These are phyloP conservation scores for Aspergillus sp. DNA, from an alignment of 2,329 filamentous ascomycete genomes.

Conservation along the genomic window DNA sequence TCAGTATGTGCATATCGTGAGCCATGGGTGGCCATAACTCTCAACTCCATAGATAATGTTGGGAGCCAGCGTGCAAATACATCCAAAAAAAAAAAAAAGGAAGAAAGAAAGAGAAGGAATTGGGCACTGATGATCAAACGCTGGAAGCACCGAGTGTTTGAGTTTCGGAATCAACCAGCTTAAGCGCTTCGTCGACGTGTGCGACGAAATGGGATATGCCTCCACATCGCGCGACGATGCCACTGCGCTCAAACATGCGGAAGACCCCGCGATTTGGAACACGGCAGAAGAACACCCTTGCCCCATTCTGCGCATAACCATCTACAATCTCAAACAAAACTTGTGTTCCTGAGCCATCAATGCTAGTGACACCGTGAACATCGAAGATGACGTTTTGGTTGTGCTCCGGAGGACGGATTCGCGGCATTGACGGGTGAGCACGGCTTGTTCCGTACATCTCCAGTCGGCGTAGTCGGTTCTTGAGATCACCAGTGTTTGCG, in stretches of 20 bases:
- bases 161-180: slow-evolving; percentile 73
- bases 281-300: slow-evolving; percentile 58
- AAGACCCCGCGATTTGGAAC: slow-evolving; percentile 62
- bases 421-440: slow-evolving; percentile 84
- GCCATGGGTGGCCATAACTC: background rate
- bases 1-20: background rate
- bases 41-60: background rate
- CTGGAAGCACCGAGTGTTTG: background rate
- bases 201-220: slow-evolving; percentile 76
- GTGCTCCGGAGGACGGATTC: slow-evolving; percentile 72
- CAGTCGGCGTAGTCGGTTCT: slow-evolving; percentile 75
- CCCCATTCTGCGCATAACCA: slow-evolving; percentile 72
- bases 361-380: slow-evolving; percentile 91
- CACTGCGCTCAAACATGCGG: slow-evolving; percentile 70
- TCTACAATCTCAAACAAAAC: slow-evolving; percentile 87
- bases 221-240: slow-evolving; percentile 81
- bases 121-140: background rate
- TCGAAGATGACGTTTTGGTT: slow-evolving; percentile 96
- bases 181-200: slow-evolving; percentile 80
- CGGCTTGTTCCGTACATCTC: slow-evolving; percentile 85
- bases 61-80: background rate
- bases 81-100: too few relatives aligned
- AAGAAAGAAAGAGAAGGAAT: background rate
- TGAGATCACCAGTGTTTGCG: slow-evolving; percentile 91
- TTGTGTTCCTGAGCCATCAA: slow-evolving; percentile 91